These are phyloP conservation scores for Lachnellula occidentalis DNA, from an alignment of 2,329 filamentous ascomycete genomes.

Conservation along the genomic window DNA sequence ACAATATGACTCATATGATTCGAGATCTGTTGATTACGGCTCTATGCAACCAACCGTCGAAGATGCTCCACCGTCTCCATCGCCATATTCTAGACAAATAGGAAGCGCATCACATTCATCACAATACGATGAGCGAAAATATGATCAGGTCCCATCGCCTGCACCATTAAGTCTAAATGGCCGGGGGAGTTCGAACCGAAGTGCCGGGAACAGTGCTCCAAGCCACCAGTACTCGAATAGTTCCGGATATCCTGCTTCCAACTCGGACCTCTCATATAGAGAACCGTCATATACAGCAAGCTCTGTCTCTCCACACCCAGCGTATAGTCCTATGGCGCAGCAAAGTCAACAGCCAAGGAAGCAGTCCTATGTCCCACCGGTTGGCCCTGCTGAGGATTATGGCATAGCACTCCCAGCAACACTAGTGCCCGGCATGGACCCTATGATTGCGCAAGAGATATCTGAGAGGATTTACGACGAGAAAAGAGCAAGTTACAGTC, in stretches of 20 bases:
- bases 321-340: conserved; percentile 20
- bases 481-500: conserved; percentile 43
- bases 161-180: conserved; percentile 28
- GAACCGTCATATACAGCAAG: conserved; percentile 20
- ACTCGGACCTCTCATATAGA: conserved; percentile 22
- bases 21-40: conserved; percentile 34
- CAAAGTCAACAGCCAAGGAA: conserved; percentile 20
- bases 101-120: conserved; percentile 17
- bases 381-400: conserved; percentile 29
- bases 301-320: conserved; percentile 22
- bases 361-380: conserved; percentile 15
- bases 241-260: conserved; percentile 23
- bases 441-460: conserved; percentile 50
- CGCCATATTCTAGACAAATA: conserved; percentile 14
- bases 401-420: conserved; percentile 48
- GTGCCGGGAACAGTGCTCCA: conserved; percentile 12
- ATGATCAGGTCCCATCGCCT: conserved; percentile 28
- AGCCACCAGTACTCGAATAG: conserved; percentile 25
- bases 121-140: conserved; percentile 20
- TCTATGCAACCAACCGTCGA: conserved; percentile 44
- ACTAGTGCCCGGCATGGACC: conserved; percentile 57
- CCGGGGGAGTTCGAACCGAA: conserved; percentile 24
- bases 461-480: conserved; percentile 53
- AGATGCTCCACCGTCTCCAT: conserved; percentile 33
- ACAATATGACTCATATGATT: conserved; percentile 31